These are phyloP conservation scores for Xerocomellus amylosporus DNA, from an alignment of 768 basidiomycete genomes.

Conservation along the genomic window DNA sequence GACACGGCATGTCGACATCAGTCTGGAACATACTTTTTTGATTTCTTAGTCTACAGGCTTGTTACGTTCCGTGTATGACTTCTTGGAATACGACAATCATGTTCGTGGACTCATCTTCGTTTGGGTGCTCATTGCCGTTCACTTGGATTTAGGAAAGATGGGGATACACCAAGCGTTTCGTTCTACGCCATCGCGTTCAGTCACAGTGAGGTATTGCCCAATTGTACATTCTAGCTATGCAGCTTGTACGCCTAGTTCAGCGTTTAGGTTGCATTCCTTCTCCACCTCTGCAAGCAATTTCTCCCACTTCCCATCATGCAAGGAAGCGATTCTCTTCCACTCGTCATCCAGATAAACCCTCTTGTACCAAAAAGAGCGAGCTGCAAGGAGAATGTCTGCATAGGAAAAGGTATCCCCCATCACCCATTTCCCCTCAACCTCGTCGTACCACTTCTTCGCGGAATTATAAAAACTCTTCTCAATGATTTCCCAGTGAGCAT, in stretches of 20 bases:
- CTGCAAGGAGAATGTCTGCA: constrained; percentile 30
- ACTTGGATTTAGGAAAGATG: background rate
- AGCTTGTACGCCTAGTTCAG: background rate
- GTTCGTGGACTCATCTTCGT: background rate
- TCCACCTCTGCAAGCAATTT: constrained; percentile 24
- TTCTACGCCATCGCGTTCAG: background rate
- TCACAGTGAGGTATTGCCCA: background rate
- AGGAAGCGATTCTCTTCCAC: constrained; percentile 23
- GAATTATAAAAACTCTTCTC: constrained; percentile 14
- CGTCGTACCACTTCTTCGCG: constrained; percentile 22
- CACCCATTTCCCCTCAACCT: constrained; percentile 26
- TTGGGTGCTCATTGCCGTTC: background rate
- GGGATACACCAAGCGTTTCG: no score
- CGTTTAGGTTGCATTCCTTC: constrained; percentile 22
- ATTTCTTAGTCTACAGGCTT: background rate
- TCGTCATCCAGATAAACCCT: constrained; percentile 23
- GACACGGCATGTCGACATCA: constrained; percentile 62
- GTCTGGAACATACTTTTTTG: constrained; percentile 46
- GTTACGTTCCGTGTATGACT: background rate
- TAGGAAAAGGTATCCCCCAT: constrained; percentile 32
- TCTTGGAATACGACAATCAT: background rate
- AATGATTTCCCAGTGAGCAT: constrained; percentile 25
- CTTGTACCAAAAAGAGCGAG: constrained; percentile 14
- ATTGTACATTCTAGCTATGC: background rate
- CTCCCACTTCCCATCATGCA: constrained; percentile 29